phyloP scores from a whole-genome alignment of 2,329 filamentous ascomycete genomes.

The Podosphaera fusca region DNA sequence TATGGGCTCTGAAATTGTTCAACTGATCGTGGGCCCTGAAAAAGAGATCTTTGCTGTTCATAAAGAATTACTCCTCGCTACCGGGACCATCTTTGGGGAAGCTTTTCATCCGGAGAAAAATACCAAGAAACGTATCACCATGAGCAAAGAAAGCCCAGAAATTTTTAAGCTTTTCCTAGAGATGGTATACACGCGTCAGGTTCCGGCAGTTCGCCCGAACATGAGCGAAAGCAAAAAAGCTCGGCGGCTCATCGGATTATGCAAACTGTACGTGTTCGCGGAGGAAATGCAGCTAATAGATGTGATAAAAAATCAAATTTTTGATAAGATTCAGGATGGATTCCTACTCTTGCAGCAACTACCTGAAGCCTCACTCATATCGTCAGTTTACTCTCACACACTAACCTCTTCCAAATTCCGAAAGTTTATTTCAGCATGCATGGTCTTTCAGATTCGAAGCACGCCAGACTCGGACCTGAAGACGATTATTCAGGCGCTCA shows the following conservation, averaged over 20 bases:
- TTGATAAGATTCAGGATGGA: constrained; percentile 11
- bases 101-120: neutral
- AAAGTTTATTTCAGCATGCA: constrained; percentile 5
- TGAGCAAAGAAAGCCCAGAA: constrained; percentile 2
- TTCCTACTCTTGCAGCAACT: constrained; percentile 5
- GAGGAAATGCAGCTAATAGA: constrained; percentile 4
- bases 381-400: constrained; percentile 5
- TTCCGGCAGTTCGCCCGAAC: constrained; percentile 3
- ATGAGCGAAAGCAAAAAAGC: neutral
- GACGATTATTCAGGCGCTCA: constrained; percentile 2
- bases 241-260: constrained; percentile 3
- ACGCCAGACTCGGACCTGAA: constrained; percentile 1
- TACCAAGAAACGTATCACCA: neutral
- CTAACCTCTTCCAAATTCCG: constrained; percentile 3
- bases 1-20: constrained; percentile 6
- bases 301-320: constrained; percentile 7
- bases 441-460: constrained; percentile 2
- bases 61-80: constrained; percentile 4
- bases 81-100: neutral
- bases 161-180: constrained; percentile 9
- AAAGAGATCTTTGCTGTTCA: constrained; percentile 4
- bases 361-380: constrained; percentile 3
- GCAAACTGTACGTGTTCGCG: constrained; percentile 7
- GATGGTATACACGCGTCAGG: constrained; percentile 5
- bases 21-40: constrained; percentile 3